These are phyloP conservation scores for Infundibulicybe gibba DNA, from an alignment of 768 basidiomycete genomes.

Conservation along the genomic window DNA sequence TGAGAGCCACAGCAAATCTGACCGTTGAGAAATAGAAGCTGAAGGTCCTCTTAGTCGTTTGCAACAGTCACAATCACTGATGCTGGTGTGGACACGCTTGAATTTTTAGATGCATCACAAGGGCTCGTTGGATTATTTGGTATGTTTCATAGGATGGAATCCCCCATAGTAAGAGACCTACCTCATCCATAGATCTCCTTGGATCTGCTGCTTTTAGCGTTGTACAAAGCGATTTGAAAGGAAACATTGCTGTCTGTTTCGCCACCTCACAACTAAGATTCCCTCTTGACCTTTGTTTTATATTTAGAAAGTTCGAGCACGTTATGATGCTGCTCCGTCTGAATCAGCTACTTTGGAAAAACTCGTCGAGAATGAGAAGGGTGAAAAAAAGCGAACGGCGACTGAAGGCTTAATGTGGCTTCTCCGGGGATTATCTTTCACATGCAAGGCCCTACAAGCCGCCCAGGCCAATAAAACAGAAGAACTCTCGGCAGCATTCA, in stretches of 20 bases:
- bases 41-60: slow-evolving; percentile 65
- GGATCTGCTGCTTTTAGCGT: slow-evolving; percentile 79
- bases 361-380: slow-evolving; percentile 80
- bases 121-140: slow-evolving; percentile 92
- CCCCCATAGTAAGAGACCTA: neutral
- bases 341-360: slow-evolving; percentile 77
- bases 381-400: slow-evolving; percentile 82
- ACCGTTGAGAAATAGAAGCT: neutral
- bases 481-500: slow-evolving; percentile 76
- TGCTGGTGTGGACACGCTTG: slow-evolving; percentile 81
- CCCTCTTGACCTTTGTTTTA: slow-evolving; percentile 1
- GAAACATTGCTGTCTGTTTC: slow-evolving; percentile 70
- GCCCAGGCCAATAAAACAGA: slow-evolving; percentile 59
- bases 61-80: slow-evolving; percentile 85
- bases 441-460: slow-evolving; percentile 71
- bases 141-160: slow-evolving; percentile 28
- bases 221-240: slow-evolving; percentile 84
- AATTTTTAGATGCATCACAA: slow-evolving; percentile 85
- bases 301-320: slow-evolving; percentile 83
- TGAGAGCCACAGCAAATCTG: slow-evolving; percentile 16
- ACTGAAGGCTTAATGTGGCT: slow-evolving; percentile 96
- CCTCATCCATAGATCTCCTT: slow-evolving; percentile 60
- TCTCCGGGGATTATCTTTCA: slow-evolving; percentile 87
- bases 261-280: neutral
- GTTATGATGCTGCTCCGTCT: slow-evolving; percentile 64